Evolutionary conservation across 1,139 yeast genomes (phyloP), one percentile per base, ranked within the genome.

Genomic region (Hemisphaericaspora xylofermentans): DNA sequence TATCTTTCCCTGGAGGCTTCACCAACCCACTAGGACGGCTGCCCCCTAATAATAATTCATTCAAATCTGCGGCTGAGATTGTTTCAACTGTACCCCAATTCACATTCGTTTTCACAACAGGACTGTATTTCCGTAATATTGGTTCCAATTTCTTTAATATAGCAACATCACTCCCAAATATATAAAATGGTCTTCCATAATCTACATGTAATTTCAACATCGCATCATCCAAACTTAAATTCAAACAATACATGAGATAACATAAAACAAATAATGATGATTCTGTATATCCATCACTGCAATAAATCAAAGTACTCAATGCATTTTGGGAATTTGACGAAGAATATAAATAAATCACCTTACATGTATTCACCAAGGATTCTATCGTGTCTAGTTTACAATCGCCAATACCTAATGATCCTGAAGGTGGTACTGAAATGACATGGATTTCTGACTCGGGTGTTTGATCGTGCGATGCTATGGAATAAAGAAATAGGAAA

Each of bases 211-310:
- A 61, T 45, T 75, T 74, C 15, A 86, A 56, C 45, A 78, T 67
- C 2, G 82, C 82, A 21, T 71, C 73, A 39, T 71, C 76, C n/a
- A 77, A 50, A 1, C 80, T 64, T 26, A 77, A 56, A 40, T 84
- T 78, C 33, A 80, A 70, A 2, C 84, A 63, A 60, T 84, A 91
- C 47, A 91, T 84, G 43, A 86, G 52, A 56, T 78, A 89, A 46
- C 89, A 79, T 34, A 88, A 66, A 0, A 82, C 78, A 36, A 91
- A 64, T 22, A 91, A 70, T 4, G 96, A 82, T 46, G 91, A 85
- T 57, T 91, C 97, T 0, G 97, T 88, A 61, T 89, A 91, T 0
- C 98, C 98, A 64, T 91, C 97, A 3, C 87, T 78, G 57, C 96
- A 89, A 57, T 83, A 84, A 13, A 89, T 68, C 46, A 91, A 60